A percentile compares a stretch with the other conserved stretches of the same genome.
Conservation (phyloP, 441 rosid species). For the Bocquillonia castaneifolia region DNA sequence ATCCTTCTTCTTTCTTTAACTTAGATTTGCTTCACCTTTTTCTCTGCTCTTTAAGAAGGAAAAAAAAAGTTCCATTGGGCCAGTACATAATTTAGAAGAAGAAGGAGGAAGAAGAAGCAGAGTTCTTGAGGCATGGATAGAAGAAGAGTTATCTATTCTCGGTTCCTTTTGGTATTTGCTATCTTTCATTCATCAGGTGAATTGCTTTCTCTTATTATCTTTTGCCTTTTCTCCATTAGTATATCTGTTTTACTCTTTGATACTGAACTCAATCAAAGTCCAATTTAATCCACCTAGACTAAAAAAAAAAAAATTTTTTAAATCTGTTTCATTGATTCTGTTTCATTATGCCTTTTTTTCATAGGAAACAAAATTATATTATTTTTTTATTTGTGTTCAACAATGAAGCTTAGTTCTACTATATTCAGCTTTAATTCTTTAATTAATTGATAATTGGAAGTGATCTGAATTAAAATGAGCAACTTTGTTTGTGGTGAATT, state of each 20-base stretch:
- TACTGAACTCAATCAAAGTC: no score
- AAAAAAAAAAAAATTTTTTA: no score
- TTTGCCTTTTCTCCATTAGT: background rate
- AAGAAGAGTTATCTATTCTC: constrained; percentile 18
- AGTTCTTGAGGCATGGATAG: constrained; percentile 29
- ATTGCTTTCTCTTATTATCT: background rate
- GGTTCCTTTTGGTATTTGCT: constrained; percentile 27
- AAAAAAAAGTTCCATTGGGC: background rate
- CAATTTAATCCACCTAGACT: no score
- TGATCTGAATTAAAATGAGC: no score
- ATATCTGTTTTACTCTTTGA: no score
- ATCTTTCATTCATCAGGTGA: constrained; percentile 41
- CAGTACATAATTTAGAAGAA: constrained; percentile 6
- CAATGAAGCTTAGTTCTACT: no score
- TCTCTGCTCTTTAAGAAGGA: constrained; percentile 20
- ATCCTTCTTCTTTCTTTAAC: constrained; percentile 27
- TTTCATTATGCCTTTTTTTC: background rate
- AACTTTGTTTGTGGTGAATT: no score
- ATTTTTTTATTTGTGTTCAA: no score
- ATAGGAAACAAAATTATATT: background rate
- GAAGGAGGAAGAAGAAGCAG: constrained; percentile 1
- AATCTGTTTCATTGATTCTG: no score
- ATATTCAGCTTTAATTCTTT: background rate
- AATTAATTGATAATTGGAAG: no score
- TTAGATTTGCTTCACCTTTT: constrained; percentile 24